These are phyloP conservation scores for Lactarius sp. DNA, from an alignment of 768 basidiomycete species.

Conservation along the genomic window DNA sequence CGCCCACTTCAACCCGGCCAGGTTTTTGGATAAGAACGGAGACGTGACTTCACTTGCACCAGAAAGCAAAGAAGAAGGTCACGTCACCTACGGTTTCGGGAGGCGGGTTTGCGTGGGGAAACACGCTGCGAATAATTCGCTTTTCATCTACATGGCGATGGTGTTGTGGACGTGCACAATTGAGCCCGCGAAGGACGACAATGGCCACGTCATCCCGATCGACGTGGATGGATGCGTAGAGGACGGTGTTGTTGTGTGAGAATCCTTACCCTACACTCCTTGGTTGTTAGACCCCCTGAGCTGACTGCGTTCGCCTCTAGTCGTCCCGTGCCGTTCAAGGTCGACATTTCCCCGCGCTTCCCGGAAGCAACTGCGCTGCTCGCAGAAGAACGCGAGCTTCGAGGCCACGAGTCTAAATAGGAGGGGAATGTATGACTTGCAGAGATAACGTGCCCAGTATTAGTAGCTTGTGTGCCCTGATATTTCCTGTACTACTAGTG, in stretches of 20 bases:
- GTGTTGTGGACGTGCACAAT: slow-evolving; percentile 6
- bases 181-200: slow-evolving; percentile 5
- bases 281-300: too few relatives aligned
- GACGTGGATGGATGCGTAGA: slow-evolving; percentile 19
- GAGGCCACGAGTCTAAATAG: background rate
- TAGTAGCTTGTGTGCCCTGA: too few relatives aligned
- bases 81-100: slow-evolving; percentile 20
- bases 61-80: slow-evolving; percentile 15
- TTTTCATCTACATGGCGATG: slow-evolving; percentile 17
- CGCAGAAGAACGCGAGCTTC: slow-evolving; percentile 7
- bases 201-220: background rate
- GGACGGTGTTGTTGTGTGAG: slow-evolving; percentile 19
- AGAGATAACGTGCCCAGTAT: too few relatives aligned
- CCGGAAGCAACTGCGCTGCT: slow-evolving; percentile 11
- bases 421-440: background rate
- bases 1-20: slow-evolving; percentile 11
- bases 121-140: slow-evolving; percentile 14
- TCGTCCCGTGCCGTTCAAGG: slow-evolving; percentile 17
- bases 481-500: too few relatives aligned
- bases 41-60: background rate
- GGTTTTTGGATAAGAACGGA: slow-evolving; percentile 1
- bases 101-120: slow-evolving; percentile 14
- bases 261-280: background rate
- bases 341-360: slow-evolving; percentile 15
- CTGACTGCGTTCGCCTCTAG: background rate